These are phyloP conservation scores for Scytalidium lignicola DNA, from an alignment of 2,329 filamentous ascomycete genomes.

Conservation along the genomic window DNA sequence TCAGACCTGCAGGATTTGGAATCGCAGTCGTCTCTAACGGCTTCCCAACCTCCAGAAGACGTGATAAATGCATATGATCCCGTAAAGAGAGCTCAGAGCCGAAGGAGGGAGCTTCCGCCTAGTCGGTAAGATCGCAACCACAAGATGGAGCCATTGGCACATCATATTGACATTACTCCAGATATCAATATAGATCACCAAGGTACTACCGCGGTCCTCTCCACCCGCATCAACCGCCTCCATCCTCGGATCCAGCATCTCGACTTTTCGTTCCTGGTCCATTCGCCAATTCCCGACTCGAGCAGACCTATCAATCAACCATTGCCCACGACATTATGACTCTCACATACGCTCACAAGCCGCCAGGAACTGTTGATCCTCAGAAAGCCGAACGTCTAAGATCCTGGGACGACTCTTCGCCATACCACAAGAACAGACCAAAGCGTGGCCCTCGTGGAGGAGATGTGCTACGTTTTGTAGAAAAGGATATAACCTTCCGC, in stretches of 20 bases:
- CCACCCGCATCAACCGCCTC: slow-evolving; percentile 88
- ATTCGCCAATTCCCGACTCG: slow-evolving; percentile 79
- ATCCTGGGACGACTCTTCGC: slow-evolving; percentile 82
- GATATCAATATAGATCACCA: slow-evolving; percentile 92
- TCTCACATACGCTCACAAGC: slow-evolving; percentile 79
- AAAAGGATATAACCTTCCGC: slow-evolving; percentile 69
- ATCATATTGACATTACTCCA: slow-evolving; percentile 31
- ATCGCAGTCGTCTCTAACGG: slow-evolving; percentile 36
- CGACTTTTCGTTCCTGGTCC: slow-evolving; percentile 86
- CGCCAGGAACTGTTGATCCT: slow-evolving; percentile 64
- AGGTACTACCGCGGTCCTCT: slow-evolving; percentile 93
- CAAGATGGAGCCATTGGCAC: not conserved
- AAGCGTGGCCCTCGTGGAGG: slow-evolving; percentile 79
- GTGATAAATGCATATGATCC: slow-evolving; percentile 41
- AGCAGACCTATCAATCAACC: slow-evolving; percentile 85
- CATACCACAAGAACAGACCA: slow-evolving; percentile 89
- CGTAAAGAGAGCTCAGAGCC: slow-evolving; percentile 36
- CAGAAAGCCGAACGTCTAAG: slow-evolving; percentile 64
- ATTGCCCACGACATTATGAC: slow-evolving; percentile 84
- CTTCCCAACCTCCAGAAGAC: slow-evolving; percentile 28
- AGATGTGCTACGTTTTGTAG: slow-evolving; percentile 65
- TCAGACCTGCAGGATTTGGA: slow-evolving; percentile 38
- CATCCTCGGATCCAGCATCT: slow-evolving; percentile 78
- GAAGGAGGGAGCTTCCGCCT: slow-evolving; percentile 31
- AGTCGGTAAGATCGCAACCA: slow-evolving; percentile 30